Conservation (phyloP, 306 rosid species). For the Aeschynomene evenia region DNA sequence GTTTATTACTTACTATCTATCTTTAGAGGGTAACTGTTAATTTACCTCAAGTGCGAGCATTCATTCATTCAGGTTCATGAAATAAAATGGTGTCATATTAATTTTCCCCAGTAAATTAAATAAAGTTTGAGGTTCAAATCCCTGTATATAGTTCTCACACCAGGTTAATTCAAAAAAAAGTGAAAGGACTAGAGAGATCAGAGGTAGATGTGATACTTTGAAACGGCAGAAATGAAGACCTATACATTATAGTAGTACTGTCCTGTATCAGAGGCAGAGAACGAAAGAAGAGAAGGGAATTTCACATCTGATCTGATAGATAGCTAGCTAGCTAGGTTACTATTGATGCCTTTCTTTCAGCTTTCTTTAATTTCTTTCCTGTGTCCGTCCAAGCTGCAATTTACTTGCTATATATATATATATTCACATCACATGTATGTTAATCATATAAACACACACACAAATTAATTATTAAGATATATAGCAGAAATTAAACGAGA, state of each 20-base stretch:
- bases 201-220: slow-evolving; percentile 5
- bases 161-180: slow-evolving; percentile 11
- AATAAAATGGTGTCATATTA: slow-evolving; percentile 31
- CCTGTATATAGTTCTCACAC: slow-evolving; percentile 29
- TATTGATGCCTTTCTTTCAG: slow-evolving; percentile 31
- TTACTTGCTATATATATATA: not conserved
- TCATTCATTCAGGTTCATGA: slow-evolving; percentile 32
- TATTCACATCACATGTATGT: not conserved
- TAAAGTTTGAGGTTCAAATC: slow-evolving; percentile 21
- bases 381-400: slow-evolving; percentile 36
- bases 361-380: too few relatives aligned
- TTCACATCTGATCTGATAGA: slow-evolving; percentile 43
- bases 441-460: too few relatives aligned
- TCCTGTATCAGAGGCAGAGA: slow-evolving; percentile 20
- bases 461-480: slow-evolving; percentile 4
- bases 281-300: slow-evolving; percentile 25
- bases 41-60: slow-evolving; percentile 32
- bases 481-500: slow-evolving; percentile 32
- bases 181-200: slow-evolving; percentile 24
- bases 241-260: too few relatives aligned
- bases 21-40: slow-evolving; percentile 9
- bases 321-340: slow-evolving; percentile 30
- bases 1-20: not conserved
- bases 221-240: slow-evolving; percentile 37
- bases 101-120: not conserved